These are phyloP conservation scores for Scytalidium lignicola DNA, from an alignment of 2,329 filamentous ascomycete genomes.

Conservation along the genomic window DNA sequence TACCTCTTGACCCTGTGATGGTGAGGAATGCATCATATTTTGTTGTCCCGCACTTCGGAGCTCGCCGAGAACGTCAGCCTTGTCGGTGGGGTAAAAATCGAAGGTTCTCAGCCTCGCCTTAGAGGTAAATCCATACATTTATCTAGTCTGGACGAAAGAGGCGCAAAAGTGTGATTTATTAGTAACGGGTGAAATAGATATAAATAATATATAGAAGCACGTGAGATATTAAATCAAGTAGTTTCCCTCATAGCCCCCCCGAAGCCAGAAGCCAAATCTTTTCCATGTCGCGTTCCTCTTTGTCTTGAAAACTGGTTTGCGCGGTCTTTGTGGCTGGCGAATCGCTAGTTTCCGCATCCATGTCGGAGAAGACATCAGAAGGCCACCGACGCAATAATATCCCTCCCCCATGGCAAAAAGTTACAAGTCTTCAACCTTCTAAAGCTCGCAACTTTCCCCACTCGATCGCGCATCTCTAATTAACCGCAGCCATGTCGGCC, in stretches of 20 bases:
- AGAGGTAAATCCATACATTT: neutral
- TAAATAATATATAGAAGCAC: too few species aligned
- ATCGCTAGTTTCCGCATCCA: neutral
- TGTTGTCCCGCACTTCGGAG: neutral
- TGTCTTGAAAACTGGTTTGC: neutral
- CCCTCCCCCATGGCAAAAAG: neutral
- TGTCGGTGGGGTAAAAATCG: neutral
- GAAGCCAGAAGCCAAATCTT: too few species aligned
- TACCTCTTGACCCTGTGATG: too few species aligned
- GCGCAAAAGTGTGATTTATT: neutral
- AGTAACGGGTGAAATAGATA: too few species aligned
- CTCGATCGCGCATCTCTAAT: neutral
- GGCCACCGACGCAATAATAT: neutral
- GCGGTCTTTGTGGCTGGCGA: neutral
- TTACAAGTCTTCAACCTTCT: neutral
- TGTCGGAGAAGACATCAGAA: neutral
- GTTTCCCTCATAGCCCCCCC: too few species aligned
- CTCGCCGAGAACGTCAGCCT: neutral
- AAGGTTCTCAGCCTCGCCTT: neutral
- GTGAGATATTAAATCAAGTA: too few species aligned
- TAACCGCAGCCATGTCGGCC: constrained; percentile 29
- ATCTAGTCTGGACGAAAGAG: neutral
- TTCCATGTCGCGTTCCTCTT: neutral
- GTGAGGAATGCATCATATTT: too few species aligned
- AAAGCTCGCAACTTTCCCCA: neutral